Base-by-base conservation (phyloP, 2,329 filamentous ascomycete genomes). In the Chrysosphaeria jannelii region DNA sequence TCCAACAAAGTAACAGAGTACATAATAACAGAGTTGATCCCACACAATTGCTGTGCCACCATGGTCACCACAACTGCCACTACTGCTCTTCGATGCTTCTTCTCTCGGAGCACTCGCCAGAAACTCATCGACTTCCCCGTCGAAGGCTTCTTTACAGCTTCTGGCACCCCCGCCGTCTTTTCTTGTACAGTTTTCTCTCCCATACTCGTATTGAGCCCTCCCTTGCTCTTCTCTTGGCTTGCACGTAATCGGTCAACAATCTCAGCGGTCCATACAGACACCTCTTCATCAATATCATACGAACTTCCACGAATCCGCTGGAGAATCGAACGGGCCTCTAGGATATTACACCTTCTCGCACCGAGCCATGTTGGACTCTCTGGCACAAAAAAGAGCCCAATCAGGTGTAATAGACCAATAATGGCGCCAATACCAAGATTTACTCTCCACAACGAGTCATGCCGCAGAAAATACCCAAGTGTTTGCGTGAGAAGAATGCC, bases 1-100 rank as follows among this genome's bases (percentile, higher is more conserved):
- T 70, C 63, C 9, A 97, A 57, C 1, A 97, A 62, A 1, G 74
- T 78, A 5, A 93, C 85, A 3, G 79, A 89, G 44, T 97, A 97
- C 79, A 97, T 91, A 45, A 93, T 71, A 38, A 93, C 81, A 27
- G 71, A 81, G 55, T 97, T 93, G 48, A 93, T 81, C 21, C 76
- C 81, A 28, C 72, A 81, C 19, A 91, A 53, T 41, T 97, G 85
- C 41, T 93, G 85, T 1, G 74, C 69, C 27, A 79, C 55, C 79
- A 93, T 91, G 34, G 89, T 67, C 1, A 75, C 78, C 8, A 89
- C 57, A 4, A 89, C 74, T 4, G 79, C 76, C 28, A 85, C 53
- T 25, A 88, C 66, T 24, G 70, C 70, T 0, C 63, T 66, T 3
- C 67, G 58, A 35, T 72, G 71, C 6, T 59, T 47, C 0, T 65